Base-by-base conservation (phyloP, 2,329 filamentous ascomycete genomes). In the Phialophora expanda region DNA sequence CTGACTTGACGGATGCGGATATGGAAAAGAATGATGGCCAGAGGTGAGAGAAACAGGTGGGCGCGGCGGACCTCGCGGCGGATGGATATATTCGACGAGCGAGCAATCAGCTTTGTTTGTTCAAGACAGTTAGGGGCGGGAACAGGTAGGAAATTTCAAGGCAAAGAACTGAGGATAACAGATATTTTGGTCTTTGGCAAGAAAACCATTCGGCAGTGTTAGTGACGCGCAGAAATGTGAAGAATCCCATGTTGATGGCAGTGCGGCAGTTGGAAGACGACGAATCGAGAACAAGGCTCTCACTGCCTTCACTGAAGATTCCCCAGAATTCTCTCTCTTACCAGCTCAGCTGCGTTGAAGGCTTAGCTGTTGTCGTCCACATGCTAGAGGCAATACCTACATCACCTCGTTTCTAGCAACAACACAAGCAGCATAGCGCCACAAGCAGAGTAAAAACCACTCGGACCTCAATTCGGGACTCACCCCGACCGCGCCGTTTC, bases 191-290 rank as follows among this genome's bases (percentile, higher is more conserved):
- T 20, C 20, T 11, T 48, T 12, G 24, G 46, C n/a, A 26, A 50
- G 24, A 26, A 26, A 9, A 50, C 12, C 9, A 14, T 26, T 26
- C 3, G 48, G 48, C 48, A 51, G 48, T 51, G 48, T 12, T 26
- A 51, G 48, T 51, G 48, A 26, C 9, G 20, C 48, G 48, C 3
- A 51, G 22, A 44, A 22, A n/a, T 44, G 38, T 51, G 48, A 51
- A 51, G 38, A 28, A 17, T 22, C 20, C 24, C 9, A 3, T 5
- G 7, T 14, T 51, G 48, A 26, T 24, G 20, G 22, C 24, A 20
- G 48, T 3, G 48, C 24, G 22, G 48, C 48, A 51, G 48, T 26
- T 51, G 48, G 22, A 3, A n/a, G 48, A 4, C 48, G 14, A 11
- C 11, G 8, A 51, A 28, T 51, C 9, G 3, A 28, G 22, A n/a